These are phyloP conservation scores for Collybiopsis luxurians DNA, from an alignment of 768 basidiomycete genomes.

Conservation along the genomic window DNA sequence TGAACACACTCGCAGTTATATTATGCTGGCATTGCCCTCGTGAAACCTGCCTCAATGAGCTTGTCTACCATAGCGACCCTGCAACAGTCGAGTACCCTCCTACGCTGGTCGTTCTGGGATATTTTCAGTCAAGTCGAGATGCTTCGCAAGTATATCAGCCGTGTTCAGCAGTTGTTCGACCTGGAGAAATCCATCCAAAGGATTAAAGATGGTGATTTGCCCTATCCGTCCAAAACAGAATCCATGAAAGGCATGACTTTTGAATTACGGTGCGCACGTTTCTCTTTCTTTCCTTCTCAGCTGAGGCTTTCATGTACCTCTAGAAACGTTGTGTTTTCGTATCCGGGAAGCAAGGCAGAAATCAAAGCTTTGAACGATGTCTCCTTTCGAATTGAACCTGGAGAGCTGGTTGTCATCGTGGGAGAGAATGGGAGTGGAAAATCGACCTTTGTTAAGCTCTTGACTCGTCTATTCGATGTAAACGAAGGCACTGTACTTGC, in stretches of 20 bases:
- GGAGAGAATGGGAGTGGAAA: constrained; percentile 58
- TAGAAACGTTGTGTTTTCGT: constrained; percentile 52
- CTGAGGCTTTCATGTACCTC: neutral
- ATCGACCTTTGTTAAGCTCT: constrained; percentile 48
- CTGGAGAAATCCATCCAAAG: neutral
- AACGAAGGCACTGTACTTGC: constrained; percentile 41
- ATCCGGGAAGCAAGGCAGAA: constrained; percentile 40
- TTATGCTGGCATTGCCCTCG: neutral
- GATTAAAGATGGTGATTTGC: constrained; percentile 4
- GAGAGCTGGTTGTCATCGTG: constrained; percentile 54
- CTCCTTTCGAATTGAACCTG: constrained; percentile 41
- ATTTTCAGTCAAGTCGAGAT: neutral
- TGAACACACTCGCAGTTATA: neutral
- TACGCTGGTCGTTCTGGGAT: constrained; percentile 5
- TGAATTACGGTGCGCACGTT: neutral
- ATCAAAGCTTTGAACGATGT: constrained; percentile 35
- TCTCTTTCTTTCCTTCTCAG: neutral
- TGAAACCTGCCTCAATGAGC: neutral
- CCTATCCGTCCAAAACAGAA: neutral
- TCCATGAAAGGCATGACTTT: constrained; percentile 6
- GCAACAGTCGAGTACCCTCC: neutral
- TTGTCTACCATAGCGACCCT: constrained; percentile 2
- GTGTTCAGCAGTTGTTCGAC: constrained; percentile 3
- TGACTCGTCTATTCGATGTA: constrained; percentile 48
- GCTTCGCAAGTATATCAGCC: neutral